Conservation (phyloP, 1,139 yeast species). For the Pneumocystis jirovecii region DNA sequence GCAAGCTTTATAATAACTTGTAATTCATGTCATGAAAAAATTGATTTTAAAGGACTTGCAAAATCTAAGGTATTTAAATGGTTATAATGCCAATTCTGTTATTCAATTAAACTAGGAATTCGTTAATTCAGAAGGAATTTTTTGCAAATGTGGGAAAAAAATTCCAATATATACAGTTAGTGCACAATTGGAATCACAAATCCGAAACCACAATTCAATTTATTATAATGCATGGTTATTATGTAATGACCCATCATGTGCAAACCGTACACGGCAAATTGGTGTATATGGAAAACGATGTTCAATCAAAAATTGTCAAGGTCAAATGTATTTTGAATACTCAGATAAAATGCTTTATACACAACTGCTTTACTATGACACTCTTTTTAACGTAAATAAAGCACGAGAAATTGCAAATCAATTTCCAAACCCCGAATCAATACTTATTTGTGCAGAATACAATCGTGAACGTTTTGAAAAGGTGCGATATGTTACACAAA, state of each 20-base stretch:
- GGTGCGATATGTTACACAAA: constrained; percentile 49
- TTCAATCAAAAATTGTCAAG: constrained; percentile 30
- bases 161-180: constrained; percentile 44
- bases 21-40: constrained; percentile 37
- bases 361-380: constrained; percentile 54
- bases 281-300: constrained; percentile 85
- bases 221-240: constrained; percentile 77
- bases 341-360: constrained; percentile 70
- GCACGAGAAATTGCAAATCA: constrained; percentile 30
- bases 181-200: constrained; percentile 55
- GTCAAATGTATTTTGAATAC: constrained; percentile 66
- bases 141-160: constrained; percentile 16
- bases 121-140: not conserved
- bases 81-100: not conserved
- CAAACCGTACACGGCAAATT: constrained; percentile 64
- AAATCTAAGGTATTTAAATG: constrained; percentile 34
- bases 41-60: constrained; percentile 61
- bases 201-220: constrained; percentile 52
- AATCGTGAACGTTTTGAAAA: constrained; percentile 49
- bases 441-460: constrained; percentile 66
- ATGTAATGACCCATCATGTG: constrained; percentile 81
- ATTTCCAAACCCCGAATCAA: constrained; percentile 28
- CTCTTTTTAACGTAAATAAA: constrained; percentile 70
- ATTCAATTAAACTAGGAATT: not conserved
- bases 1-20: constrained; percentile 45